phyloP scores from a whole-genome alignment of 2,329 filamentous ascomycete genomes.

The Neopestalotiopsis sp. region DNA sequence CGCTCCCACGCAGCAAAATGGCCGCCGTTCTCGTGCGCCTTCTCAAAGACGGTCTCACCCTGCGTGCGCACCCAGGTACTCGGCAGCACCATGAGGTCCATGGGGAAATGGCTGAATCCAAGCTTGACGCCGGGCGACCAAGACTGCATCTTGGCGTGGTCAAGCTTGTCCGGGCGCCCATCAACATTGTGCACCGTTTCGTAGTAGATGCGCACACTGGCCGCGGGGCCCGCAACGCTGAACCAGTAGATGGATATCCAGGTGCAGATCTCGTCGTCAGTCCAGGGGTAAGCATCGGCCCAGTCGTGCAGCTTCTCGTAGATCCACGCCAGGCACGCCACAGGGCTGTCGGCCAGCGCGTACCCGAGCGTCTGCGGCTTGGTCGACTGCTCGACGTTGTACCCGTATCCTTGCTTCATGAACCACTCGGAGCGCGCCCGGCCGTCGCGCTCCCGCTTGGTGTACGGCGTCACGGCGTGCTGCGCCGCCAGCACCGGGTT shows the following conservation, averaged over 20 bases:
- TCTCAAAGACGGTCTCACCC: constrained; percentile 65
- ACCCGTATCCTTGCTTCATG: constrained; percentile 59
- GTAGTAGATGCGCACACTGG: constrained; percentile 75
- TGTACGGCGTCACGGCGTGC: constrained; percentile 60
- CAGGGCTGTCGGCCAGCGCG: constrained; percentile 71
- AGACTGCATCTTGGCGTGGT: constrained; percentile 18
- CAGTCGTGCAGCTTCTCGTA: constrained; percentile 82
- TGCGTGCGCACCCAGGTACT: constrained; percentile 62
- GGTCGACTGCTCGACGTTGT: constrained; percentile 66
- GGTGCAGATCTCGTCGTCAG: constrained; percentile 75
- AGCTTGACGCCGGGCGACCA: constrained; percentile 45
- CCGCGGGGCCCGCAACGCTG: constrained; percentile 69
- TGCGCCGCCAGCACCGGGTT: constrained; percentile 64
- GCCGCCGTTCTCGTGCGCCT: constrained; percentile 54
- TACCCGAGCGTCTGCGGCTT: constrained; percentile 78
- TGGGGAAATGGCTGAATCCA: constrained; percentile 60
- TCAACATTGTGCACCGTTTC: constrained; percentile 56
- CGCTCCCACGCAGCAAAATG: constrained; percentile 68
- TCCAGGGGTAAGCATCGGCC: constrained; percentile 76
- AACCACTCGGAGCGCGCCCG: constrained; percentile 64
- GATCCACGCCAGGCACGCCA: constrained; percentile 77
- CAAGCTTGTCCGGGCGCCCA: constrained; percentile 29
- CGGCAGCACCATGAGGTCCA: constrained; percentile 61
- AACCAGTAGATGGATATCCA: constrained; percentile 80
- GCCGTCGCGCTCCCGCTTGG: constrained; percentile 54